Base-by-base conservation (phyloP, 1,284 basidiomycete species). In the Inonotus obliquus region DNA sequence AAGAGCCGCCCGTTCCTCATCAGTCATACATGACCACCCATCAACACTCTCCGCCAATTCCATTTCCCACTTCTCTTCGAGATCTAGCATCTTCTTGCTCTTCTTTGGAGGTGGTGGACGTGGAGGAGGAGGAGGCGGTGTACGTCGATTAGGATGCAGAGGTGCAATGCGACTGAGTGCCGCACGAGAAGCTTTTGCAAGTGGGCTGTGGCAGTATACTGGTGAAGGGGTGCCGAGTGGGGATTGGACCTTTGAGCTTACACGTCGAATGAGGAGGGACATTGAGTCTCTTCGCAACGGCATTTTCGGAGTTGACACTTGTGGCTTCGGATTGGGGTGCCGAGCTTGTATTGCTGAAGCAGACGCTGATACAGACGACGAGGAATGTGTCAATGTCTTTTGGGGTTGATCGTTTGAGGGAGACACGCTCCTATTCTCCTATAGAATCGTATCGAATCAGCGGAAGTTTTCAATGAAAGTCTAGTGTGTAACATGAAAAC, bases 61-160 rank as follows among this genome's bases (percentile, higher is more conserved):
- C 71, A 88, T 82, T 70, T 91, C 88, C 81, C 90, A 90, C 68
- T 78, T 81, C 72, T 91, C 88, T 73, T 91, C 89, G 67, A 81
- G 73, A 68, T 86, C 82, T 23, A 87, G 72, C 73, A 88, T 82
- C 71, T 91, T 91, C 77, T 91, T 90, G 51, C 79, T 85, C 76
- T 91, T 91, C 74, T 86, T 83, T 55, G 79, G 79, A 48, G 80
- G 83, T 23, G 83, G 84, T 0, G 83, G 83, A 14, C 82, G 81
- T 1, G 86, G 87, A 0, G 78, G 81, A 0, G 86, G 85, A 0
- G 83, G 83, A 0, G 89, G 87, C 0, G 89, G 89, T 1, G 86
- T 83, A 7, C 81, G 79, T 51, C 88, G 76, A 68, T 87, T 87
- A 7, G 83, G 81, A 67, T 91, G 89, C 21, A 91, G 75, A 0